phyloP scores from a whole-genome alignment of 345 rosid genomes.

The Eutrema yunnanense region DNA sequence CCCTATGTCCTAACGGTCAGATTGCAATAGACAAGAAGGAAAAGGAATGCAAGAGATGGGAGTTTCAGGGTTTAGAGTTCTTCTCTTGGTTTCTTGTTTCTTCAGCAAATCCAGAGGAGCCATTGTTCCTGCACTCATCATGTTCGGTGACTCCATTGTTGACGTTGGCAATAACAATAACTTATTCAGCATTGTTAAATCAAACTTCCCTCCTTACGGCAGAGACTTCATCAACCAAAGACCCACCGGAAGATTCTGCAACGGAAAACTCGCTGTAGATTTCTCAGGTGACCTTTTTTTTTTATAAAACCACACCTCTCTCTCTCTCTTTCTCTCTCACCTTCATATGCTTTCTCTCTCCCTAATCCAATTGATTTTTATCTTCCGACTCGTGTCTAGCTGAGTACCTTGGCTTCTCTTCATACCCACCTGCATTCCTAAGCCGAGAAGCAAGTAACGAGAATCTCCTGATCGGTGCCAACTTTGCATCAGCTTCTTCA shows the following conservation, averaged over 20 bases:
- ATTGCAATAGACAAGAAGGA: conserved; percentile 6
- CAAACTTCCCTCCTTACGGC: conserved; percentile 92
- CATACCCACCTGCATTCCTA: conserved; percentile 79
- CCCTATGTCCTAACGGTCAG: not conserved
- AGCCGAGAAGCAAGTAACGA: conserved; percentile 55
- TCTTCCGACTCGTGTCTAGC: conserved; percentile 39
- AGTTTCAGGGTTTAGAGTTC: conserved; percentile 8
- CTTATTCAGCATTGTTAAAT: conserved; percentile 52
- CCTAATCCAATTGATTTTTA: not conserved
- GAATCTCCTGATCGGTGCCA: conserved; percentile 60
- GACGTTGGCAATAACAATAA: conserved; percentile 91
- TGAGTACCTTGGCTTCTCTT: conserved; percentile 72
- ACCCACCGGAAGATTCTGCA: conserved; percentile 91
- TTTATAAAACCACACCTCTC: not conserved
- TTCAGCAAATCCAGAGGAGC: conserved; percentile 37
- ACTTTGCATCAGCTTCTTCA: conserved; percentile 90
- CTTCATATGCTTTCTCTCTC: not conserved
- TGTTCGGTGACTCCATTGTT: conserved; percentile 86
- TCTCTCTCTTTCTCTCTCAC: not conserved
- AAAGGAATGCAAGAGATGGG: conserved; percentile 10
- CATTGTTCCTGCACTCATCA: conserved; percentile 70
- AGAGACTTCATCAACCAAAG: conserved; percentile 65
- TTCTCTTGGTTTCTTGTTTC: conserved; percentile 18
- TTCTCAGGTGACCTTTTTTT: conserved; percentile 47
- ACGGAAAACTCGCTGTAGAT: conserved; percentile 79